Conservation (phyloP, 2,329 filamentous ascomycete species). For the Elsinoe fawcettii region DNA sequence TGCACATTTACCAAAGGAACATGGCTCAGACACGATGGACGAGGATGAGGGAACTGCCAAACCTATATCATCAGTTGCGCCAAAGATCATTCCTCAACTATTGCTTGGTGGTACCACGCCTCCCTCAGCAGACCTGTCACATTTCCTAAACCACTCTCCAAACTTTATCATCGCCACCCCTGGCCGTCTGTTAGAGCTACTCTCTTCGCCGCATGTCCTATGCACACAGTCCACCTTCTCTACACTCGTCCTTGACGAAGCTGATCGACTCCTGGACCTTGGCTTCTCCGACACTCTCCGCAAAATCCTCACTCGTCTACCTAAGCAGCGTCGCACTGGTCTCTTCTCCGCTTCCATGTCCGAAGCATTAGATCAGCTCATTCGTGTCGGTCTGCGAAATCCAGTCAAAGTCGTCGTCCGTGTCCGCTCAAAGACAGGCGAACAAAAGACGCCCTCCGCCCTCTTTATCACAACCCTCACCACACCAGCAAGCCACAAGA, state of each 20-base stretch:
- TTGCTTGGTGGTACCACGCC: slow-evolving; percentile 77
- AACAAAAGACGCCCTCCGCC: slow-evolving; percentile 83
- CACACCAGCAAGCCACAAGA: slow-evolving; percentile 68
- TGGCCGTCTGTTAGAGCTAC: slow-evolving; percentile 77
- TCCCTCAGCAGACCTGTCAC: slow-evolving; percentile 75
- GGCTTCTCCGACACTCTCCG: slow-evolving; percentile 90
- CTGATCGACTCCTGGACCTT: slow-evolving; percentile 82
- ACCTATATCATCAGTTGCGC: slow-evolving; percentile 40
- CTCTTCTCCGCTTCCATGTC: slow-evolving; percentile 94
- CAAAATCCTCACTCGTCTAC: slow-evolving; percentile 71
- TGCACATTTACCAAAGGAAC: slow-evolving; percentile 51
- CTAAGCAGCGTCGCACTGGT: slow-evolving; percentile 88
- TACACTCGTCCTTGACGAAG: slow-evolving; percentile 86
- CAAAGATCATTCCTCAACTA: slow-evolving; percentile 70
- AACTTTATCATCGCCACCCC: slow-evolving; percentile 89
- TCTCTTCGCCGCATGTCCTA: slow-evolving; percentile 80
- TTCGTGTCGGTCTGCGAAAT: slow-evolving; percentile 84
- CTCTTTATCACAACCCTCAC: slow-evolving; percentile 84
- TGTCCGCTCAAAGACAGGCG: slow-evolving; percentile 70
- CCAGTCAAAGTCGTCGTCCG: slow-evolving; percentile 92
- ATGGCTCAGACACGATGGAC: slow-evolving; percentile 32
- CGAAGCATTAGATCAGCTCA: slow-evolving; percentile 87
- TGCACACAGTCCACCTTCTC: slow-evolving; percentile 86
- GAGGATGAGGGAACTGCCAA: slow-evolving; percentile 33
- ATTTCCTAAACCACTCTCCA: slow-evolving; percentile 74